These are phyloP conservation scores for Tarenaya hassleriana DNA, from an alignment of 345 rosid genomes.

Conservation along the genomic window DNA sequence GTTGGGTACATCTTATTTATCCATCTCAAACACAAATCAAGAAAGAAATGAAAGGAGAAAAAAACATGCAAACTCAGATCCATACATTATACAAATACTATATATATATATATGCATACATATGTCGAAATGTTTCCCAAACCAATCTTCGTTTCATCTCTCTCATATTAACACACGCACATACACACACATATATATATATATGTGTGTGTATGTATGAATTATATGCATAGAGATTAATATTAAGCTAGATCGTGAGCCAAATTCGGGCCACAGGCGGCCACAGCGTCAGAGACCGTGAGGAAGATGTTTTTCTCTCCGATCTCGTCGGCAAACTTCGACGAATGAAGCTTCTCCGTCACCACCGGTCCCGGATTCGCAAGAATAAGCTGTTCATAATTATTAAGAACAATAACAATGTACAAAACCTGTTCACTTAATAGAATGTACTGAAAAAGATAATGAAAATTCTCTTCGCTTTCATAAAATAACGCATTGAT, in stretches of 20 bases:
- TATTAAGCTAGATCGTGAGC: constrained; percentile 39
- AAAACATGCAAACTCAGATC: no score
- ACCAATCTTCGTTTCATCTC: neutral
- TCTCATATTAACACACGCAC: neutral
- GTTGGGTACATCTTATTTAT: no score
- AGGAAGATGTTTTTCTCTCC: constrained; percentile 63
- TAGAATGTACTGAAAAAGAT: no score
- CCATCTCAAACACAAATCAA: no score
- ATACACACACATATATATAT: constrained; percentile 2
- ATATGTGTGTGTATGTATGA: neutral
- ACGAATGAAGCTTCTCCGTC: constrained; percentile 59
- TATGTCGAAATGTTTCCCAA: neutral
- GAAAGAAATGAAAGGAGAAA: no score
- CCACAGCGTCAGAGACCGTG: constrained; percentile 57
- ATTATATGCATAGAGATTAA: no score
- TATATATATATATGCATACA: no score
- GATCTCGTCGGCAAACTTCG: constrained; percentile 38
- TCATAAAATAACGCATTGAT: no score
- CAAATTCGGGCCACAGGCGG: constrained; percentile 37
- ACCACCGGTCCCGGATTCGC: constrained; percentile 79
- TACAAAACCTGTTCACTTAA: neutral
- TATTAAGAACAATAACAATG: neutral
- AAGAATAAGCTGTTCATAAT: constrained; percentile 44
- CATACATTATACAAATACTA: no score
- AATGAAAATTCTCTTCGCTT: no score